phyloP scores from a whole-genome alignment of 768 basidiomycete genomes.

The Kwoniella mangroviensis region DNA sequence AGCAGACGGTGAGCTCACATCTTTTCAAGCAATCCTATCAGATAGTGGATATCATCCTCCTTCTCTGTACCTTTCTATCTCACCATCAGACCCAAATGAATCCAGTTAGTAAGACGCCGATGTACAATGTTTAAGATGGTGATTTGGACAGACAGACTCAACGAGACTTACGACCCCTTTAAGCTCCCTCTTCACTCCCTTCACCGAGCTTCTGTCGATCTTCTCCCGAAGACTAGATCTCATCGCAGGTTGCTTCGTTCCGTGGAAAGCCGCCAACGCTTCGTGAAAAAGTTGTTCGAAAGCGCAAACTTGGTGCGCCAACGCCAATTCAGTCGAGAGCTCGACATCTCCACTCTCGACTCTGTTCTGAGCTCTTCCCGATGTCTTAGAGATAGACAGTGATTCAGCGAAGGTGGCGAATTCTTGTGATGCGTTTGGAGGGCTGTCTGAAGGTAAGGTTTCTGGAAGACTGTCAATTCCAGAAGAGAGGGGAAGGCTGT shows the following conservation, averaged over 20 bases:
- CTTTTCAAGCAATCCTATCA: not conserved
- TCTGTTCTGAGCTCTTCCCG: not conserved
- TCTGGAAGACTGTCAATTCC: not conserved
- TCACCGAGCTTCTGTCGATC: not conserved
- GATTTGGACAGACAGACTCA: not conserved
- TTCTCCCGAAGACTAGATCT: not conserved
- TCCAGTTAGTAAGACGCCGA: not conserved
- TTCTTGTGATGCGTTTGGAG: not conserved
- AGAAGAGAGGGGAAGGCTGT: not conserved
- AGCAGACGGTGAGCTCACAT: not conserved
- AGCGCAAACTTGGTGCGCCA: conserved; percentile 8
- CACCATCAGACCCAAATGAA: not conserved
- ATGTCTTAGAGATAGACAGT: too few relatives aligned
- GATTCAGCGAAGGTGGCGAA: not conserved
- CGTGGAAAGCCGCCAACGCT: not conserved
- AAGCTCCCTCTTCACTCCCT: not conserved
- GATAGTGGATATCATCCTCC: not conserved
- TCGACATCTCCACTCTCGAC: not conserved
- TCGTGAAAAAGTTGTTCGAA: conserved; percentile 6
- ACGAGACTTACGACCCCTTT: not conserved
- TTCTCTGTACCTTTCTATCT: not conserved
- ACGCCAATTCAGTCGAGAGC: not conserved
- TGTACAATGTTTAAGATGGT: not conserved
- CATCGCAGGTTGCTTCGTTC: not conserved
- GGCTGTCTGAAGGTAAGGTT: not conserved